Evolutionary conservation across 2,329 filamentous ascomycete species (phyloP).

Genomic region (Aspergillus flavus): DNA sequence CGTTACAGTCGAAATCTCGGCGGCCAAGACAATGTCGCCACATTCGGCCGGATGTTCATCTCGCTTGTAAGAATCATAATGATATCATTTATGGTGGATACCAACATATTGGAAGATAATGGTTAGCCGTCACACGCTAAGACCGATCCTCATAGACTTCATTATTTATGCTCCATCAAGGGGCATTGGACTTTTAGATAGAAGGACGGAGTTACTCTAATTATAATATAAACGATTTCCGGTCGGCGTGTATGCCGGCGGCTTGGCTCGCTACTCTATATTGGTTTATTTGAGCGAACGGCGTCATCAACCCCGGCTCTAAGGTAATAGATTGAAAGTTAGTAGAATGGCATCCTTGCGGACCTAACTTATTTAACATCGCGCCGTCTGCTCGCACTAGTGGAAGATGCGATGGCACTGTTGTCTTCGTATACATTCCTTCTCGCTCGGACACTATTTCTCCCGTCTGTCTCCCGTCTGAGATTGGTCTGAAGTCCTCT

Average conservation of each 20-base stretch:
- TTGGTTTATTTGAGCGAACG: neutral
- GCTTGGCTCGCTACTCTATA: neutral
- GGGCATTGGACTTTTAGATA: neutral
- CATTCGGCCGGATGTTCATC: neutral
- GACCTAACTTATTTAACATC: neutral
- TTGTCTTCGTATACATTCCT: neutral
- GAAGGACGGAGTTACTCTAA: neutral
- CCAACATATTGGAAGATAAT: neutral
- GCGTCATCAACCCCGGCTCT: neutral
- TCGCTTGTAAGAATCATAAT: neutral
- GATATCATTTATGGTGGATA: neutral
- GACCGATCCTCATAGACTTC: neutral
- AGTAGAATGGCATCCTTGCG: neutral
- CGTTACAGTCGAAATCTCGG: neutral
- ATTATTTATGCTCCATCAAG: neutral
- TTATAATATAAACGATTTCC: neutral
- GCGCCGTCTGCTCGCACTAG: neutral
- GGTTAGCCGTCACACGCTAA: neutral
- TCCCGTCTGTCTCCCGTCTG: too few species aligned
- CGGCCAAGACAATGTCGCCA: neutral
- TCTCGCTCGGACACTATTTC: neutral
- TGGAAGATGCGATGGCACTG: neutral
- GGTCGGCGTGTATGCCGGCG: neutral
- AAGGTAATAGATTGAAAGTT: neutral
- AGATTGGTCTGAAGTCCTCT: too few species aligned